Evolutionary conservation across 1,139 yeast species (phyloP).

Genomic region (Debaryomycetaceae sp.): DNA sequence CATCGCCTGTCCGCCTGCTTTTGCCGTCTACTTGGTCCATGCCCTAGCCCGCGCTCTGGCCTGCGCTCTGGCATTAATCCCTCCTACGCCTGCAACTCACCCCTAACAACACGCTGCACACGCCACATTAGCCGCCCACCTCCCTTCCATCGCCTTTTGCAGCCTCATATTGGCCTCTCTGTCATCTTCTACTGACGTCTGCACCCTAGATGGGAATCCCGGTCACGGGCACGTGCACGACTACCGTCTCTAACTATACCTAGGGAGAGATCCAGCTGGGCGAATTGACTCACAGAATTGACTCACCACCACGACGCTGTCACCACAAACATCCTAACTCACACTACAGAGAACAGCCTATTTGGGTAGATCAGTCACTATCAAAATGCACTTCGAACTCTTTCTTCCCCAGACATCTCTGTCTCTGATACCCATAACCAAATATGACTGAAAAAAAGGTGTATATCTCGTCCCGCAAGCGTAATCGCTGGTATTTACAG

Average conservation of each 20-base stretch:
- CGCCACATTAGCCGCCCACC: background rate
- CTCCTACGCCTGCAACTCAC: too few relatives aligned
- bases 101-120: background rate
- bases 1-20: too few relatives aligned
- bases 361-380: too few relatives aligned
- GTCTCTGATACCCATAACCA: background rate
- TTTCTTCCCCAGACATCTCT: background rate
- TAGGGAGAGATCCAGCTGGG: background rate
- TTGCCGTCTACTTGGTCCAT: too few relatives aligned
- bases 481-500: conserved; percentile 4
- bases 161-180: background rate
- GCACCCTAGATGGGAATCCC: background rate
- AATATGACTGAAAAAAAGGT: background rate
- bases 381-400: too few relatives aligned
- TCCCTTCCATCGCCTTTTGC: background rate
- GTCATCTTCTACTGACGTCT: background rate
- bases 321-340: too few relatives aligned
- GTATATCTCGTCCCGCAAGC: conserved; percentile 2
- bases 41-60: too few relatives aligned
- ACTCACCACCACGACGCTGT: too few relatives aligned
- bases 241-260: background rate
- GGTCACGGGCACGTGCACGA: background rate
- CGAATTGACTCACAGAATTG: background rate
- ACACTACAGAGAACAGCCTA: too few relatives aligned
- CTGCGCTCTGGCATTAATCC: too few relatives aligned